Conservation (phyloP, 1,139 yeast genomes). For the Taphrina wiesneri region DNA sequence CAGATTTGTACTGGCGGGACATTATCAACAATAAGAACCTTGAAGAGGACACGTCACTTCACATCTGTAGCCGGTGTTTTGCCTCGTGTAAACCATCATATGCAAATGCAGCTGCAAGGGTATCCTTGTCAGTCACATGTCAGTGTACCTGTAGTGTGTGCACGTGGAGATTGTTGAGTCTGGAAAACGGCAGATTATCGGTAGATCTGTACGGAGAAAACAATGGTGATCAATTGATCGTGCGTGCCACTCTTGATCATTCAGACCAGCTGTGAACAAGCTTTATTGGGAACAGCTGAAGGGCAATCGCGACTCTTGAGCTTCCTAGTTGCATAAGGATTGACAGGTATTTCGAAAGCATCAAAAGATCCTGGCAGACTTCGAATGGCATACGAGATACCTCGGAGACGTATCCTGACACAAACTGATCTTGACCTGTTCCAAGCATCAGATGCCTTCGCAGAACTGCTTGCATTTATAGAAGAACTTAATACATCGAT, state of each 20-base stretch:
- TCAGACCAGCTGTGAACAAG: too few relatives aligned
- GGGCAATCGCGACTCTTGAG: too few relatives aligned
- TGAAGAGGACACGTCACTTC: neutral
- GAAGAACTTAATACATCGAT: conserved; percentile 64
- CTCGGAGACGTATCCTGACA: conserved; percentile 54
- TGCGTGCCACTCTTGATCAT: neutral
- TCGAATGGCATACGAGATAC: conserved; percentile 8
- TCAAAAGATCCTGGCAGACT: too few relatives aligned
- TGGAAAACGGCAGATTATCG: neutral
- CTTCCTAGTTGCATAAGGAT: too few relatives aligned
- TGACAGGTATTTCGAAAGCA: too few relatives aligned
- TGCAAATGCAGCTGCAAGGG: too few relatives aligned
- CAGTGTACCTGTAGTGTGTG: neutral
- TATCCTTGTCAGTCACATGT: too few relatives aligned
- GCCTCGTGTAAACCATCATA: too few relatives aligned
- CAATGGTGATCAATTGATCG: neutral
- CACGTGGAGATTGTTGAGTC: neutral
- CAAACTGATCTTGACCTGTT: conserved; percentile 65
- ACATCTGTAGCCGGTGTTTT: too few relatives aligned
- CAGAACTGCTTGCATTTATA: conserved; percentile 58
- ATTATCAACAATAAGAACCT: too few relatives aligned
- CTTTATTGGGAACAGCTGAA: too few relatives aligned
- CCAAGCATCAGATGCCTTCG: conserved; percentile 56
- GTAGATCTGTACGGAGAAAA: too few relatives aligned
- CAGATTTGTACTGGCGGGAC: neutral